Evolutionary conservation across 2,329 filamentous ascomycete species (phyloP), one percentile per base, ranked within the genome.

Genomic region (Zymoseptoria ardabiliae): DNA sequence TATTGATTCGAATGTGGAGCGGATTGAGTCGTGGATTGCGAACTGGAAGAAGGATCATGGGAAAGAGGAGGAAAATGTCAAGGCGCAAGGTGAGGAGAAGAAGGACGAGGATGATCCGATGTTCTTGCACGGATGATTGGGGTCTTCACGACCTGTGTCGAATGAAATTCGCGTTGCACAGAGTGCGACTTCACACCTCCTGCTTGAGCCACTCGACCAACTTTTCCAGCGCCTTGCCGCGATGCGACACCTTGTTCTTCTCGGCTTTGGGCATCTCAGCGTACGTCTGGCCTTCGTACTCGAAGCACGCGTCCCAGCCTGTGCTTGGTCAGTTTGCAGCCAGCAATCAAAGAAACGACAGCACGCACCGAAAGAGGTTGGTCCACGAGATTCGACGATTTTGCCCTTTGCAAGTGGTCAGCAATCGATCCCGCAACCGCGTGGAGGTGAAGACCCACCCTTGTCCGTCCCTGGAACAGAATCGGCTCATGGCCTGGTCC

Each of bases 221-320:
- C 76, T 96, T 96, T 65, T 85, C 82, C 56, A 99, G 78, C n/a
- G 94, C 94, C 70, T 87, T 90, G 65, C 84, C 87, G 50, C 94
- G 88, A 77, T 99, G 94, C 23, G 92, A 97, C 70, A 99, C 90
- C 71, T 86, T 85, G 78, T 97, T 99, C 85, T 95, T 95, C 72
- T 86, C 84, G 9, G 73, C 77, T 75, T 89, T 92, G 55, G 91
- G 88, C 94, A 99, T 99, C 78, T 99, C 94, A 25, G 94, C 94
- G 73, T 96, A 87, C 78, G 94, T 99, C 76, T 90, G 79, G 50
- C 92, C 92, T 65, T 95, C 83, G 67, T 95, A 93, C 77, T 99
- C 94, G 69, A 99, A 99, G 65, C 96, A 88, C 2, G 94, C 85
- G 74, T 99, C 94, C 94, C 94, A 99, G 52, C 93, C 92, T 96